Conservation (phyloP, 441 rosid genomes). For the Gossypium schwendimanii region DNA sequence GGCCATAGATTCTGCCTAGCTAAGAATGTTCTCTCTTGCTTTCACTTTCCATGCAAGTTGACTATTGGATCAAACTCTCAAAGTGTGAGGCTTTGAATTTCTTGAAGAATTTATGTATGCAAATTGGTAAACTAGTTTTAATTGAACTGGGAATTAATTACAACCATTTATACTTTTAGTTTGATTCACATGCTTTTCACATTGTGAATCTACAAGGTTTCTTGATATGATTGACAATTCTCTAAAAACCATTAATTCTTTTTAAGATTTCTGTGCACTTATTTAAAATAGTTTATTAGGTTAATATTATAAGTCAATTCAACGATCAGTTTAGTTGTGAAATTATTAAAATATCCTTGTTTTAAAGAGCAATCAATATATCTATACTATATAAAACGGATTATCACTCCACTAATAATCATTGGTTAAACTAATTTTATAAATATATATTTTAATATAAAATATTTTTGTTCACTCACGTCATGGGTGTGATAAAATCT, state of each 20-base stretch:
- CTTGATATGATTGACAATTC: not conserved
- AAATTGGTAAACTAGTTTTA: not conserved
- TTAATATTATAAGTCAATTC: too few species aligned
- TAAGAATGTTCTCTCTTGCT: not conserved
- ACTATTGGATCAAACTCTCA: constrained; percentile 3
- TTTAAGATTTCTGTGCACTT: too few species aligned
- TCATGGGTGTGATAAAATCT: too few species aligned
- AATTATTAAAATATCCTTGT: too few species aligned
- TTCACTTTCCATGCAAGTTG: not conserved
- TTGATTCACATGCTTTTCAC: not conserved
- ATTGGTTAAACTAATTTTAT: too few species aligned
- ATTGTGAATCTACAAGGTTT: not conserved
- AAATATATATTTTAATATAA: too few species aligned
- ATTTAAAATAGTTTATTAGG: not conserved
- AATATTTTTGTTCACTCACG: too few species aligned
- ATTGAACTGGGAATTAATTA: not conserved
- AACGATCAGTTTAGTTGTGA: too few species aligned
- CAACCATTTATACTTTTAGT: not conserved
- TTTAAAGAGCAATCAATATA: too few species aligned
- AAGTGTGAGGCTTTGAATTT: not conserved
- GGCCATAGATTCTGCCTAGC: not conserved
- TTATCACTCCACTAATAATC: too few species aligned
- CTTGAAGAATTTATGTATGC: not conserved
- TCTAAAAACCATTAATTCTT: not conserved
- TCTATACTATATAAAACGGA: too few species aligned